Evolutionary conservation across 768 basidiomycete species (phyloP).

Genomic region (Dendrothele bispora): DNA sequence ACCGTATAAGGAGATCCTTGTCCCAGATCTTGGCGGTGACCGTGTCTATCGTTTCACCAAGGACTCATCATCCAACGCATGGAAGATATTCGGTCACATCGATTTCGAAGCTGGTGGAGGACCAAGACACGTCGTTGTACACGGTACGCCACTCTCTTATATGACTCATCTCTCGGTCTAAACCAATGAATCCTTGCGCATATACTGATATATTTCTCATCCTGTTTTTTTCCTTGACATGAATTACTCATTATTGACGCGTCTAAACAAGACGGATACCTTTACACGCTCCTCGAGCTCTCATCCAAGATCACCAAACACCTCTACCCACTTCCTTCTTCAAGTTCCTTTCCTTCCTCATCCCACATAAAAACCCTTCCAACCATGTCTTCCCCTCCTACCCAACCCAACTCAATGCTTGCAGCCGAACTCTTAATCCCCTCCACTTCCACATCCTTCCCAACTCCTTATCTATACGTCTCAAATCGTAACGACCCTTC

Average conservation of each 20-base stretch:
- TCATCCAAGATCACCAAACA: constrained; percentile 58
- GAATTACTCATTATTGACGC: too few species aligned
- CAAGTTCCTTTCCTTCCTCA: constrained; percentile 38
- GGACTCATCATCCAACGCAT: constrained; percentile 34
- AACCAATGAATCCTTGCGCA: too few species aligned
- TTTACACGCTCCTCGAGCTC: constrained; percentile 73
- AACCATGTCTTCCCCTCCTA: constrained; percentile 47
- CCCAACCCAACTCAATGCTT: constrained; percentile 50
- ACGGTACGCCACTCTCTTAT: constrained; percentile 46
- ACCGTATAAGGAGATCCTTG: constrained; percentile 55
- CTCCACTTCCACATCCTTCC: constrained; percentile 46
- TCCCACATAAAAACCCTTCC: constrained; percentile 43
- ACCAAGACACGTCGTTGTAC: constrained; percentile 65
- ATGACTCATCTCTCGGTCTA: too few species aligned
- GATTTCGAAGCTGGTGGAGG: constrained; percentile 57
- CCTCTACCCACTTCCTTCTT: constrained; percentile 39
- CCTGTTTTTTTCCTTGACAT: not conserved
- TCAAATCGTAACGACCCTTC: constrained; percentile 77
- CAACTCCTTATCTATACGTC: constrained; percentile 62
- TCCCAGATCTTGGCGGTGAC: constrained; percentile 79
- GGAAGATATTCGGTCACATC: constrained; percentile 52
- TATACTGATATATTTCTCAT: not conserved
- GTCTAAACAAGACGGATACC: constrained; percentile 44
- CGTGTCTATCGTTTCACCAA: constrained; percentile 57
- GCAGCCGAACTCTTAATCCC: constrained; percentile 74